Evolutionary conservation across 176 grass and related monocot genomes (phyloP), one percentile per base, ranked within the genome.

Genomic region (Ampelocalamus luodianensis): DNA sequence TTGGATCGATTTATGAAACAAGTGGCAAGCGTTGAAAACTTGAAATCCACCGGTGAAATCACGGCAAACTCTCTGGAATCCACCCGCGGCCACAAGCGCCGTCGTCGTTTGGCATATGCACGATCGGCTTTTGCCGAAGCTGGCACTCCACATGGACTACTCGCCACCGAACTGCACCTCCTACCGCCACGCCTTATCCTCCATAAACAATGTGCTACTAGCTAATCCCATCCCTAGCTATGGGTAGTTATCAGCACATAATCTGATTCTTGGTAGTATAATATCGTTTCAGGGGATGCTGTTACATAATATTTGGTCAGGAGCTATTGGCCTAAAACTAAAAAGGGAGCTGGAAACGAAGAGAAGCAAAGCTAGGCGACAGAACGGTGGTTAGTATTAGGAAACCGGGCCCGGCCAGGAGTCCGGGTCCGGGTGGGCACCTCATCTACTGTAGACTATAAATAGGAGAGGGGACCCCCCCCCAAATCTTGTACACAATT

Each of bases 71-170:
- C 3, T 12, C n/a, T 24, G 10, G 56, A 60, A 60, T 24, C 56
- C 56, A 24, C 56, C n/a, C n/a, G 56, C 9, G 20, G 55, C 55
- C 22, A 58, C 55, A 58, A 23, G 22, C 22, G 20, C 55, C 20
- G 55, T 11, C 22, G 56, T 23, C 56, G 56, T 23, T 58, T 58
- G 6, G 20, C 20, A 7, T 58, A n/a, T 51, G 5, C 49, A 51
- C 49, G 49, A 49, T 76, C 71, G 79, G 24, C 61, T 6, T n/a
- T 59, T 12, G 56, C 72, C 44, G 80, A 45, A 48, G 69, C 61
- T 49, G 82, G 82, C 76, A 75, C 62, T 71, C 17, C 73, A 83
- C 66, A 71, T 72, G 40, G 87, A 84, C 76, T 48, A 84, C 76
- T 48, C 48, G 68, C 59, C 59, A 74, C 61, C 87, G 42, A 68